phyloP scores from a whole-genome alignment of 306 rosid genomes.

The Prinsepia uniflora region DNA sequence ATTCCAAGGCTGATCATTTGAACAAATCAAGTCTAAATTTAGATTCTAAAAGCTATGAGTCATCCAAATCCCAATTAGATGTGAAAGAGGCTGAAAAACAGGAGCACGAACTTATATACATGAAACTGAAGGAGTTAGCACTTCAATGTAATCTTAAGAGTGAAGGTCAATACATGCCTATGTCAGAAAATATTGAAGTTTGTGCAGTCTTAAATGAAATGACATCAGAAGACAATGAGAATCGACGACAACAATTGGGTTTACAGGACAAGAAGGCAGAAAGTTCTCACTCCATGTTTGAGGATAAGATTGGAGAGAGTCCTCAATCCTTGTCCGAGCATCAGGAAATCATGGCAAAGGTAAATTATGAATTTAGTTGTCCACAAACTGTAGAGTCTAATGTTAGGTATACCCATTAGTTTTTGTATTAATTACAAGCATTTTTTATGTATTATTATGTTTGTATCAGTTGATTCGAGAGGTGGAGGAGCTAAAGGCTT shows the following conservation, averaged over 20 bases:
- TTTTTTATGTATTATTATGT: constrained; percentile 9
- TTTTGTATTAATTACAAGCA: neutral
- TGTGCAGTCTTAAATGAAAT: neutral
- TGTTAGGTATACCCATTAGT: neutral
- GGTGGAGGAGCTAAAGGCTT: constrained; percentile 43
- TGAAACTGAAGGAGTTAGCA: constrained; percentile 54
- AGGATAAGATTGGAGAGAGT: constrained; percentile 31
- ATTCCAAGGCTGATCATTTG: constrained; percentile 17
- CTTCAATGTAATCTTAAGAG: constrained; percentile 15
- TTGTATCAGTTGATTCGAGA: constrained; percentile 46
- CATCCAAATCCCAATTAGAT: constrained; percentile 31
- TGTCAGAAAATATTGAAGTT: constrained; percentile 17
- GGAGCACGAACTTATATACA: constrained; percentile 36
- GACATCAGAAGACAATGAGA: constrained; percentile 6
- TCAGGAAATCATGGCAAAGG: constrained; percentile 36
- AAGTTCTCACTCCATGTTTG: constrained; percentile 21
- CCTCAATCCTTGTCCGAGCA: constrained; percentile 22
- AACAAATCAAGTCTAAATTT: constrained; percentile 23
- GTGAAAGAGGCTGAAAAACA: constrained; percentile 31
- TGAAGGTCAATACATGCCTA: constrained; percentile 29
- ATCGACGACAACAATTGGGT: constrained; percentile 12
- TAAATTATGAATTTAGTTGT: constrained; percentile 15
- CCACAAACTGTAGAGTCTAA: neutral
- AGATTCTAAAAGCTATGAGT: constrained; percentile 29
- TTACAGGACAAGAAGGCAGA: constrained; percentile 33